Conservation (phyloP, 192 early-diverging fungal genomes). For the Backusella psychrophila region DNA sequence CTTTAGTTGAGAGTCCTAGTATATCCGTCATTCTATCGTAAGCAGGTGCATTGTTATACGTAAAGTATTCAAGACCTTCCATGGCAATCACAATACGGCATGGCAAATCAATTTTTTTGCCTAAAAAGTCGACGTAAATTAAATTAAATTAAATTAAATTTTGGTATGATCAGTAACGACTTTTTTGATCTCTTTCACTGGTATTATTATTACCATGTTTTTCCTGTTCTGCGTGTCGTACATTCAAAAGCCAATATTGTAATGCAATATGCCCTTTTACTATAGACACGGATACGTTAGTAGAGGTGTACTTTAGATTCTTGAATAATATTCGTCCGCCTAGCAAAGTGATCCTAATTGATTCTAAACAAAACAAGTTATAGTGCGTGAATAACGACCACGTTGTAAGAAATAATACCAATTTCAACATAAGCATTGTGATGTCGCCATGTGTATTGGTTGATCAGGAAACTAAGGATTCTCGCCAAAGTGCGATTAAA, state of each 20-base stretch:
- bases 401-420: constrained; percentile 41
- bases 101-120: constrained; percentile 23
- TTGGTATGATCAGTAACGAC: background rate
- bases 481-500: constrained; percentile 61
- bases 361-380: constrained; percentile 44
- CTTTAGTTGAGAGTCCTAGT: constrained; percentile 33
- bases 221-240: constrained; percentile 33
- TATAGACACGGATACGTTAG: constrained; percentile 65
- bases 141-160: background rate
- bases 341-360: constrained; percentile 65
- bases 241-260: constrained; percentile 69
- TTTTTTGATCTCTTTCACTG: background rate
- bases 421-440: constrained; percentile 68
- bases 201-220: constrained; percentile 19
- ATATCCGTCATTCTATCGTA: constrained; percentile 57
- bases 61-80: constrained; percentile 77
- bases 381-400: background rate
- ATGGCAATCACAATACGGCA: constrained; percentile 63
- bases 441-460: constrained; percentile 67
- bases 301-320: constrained; percentile 70
- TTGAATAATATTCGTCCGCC: constrained; percentile 77
- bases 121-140: background rate
- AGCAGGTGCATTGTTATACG: constrained; percentile 74
- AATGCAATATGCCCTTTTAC: constrained; percentile 73
- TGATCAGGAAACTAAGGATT: constrained; percentile 55